phyloP scores from a whole-genome alignment of 176 grass and related monocot genomes.

The Carex myosuroides region DNA sequence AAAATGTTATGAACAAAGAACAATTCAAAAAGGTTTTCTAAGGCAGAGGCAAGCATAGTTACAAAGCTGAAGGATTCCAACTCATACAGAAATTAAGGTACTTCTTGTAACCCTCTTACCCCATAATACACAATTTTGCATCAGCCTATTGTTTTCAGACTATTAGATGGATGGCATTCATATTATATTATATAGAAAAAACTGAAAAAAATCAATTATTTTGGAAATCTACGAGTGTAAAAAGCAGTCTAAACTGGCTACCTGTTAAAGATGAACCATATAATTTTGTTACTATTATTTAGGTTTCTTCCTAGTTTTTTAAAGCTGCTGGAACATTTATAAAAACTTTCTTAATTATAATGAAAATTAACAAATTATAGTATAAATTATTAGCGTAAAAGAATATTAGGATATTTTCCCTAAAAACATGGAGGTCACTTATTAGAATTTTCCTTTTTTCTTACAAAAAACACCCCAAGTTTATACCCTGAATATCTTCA shows the following conservation, averaged over 20 bases:
- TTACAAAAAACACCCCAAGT: neutral
- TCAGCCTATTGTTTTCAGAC: neutral
- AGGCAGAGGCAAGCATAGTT: neutral
- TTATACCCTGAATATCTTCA: neutral
- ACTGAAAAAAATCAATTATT: no score
- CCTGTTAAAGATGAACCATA: neutral
- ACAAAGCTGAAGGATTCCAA: neutral
- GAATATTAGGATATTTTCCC: neutral
- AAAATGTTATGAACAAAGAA: conserved; percentile 26
- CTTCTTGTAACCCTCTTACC: neutral
- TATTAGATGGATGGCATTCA: no score
- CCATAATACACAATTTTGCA: neutral
- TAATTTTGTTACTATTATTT: neutral
- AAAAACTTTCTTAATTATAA: neutral
- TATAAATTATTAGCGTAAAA: neutral
- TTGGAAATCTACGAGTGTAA: no score
- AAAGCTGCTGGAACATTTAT: neutral
- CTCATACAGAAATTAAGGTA: neutral
- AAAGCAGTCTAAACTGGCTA: neutral
- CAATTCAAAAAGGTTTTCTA: neutral
- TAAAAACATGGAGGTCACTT: neutral
- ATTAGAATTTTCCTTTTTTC: neutral
- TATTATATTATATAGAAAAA: no score
- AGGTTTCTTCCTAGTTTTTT: neutral
- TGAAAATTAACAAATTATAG: neutral